phyloP scores from a whole-genome alignment of 176 grass and related monocot species.

The Miscanthus lutarioriparius region DNA sequence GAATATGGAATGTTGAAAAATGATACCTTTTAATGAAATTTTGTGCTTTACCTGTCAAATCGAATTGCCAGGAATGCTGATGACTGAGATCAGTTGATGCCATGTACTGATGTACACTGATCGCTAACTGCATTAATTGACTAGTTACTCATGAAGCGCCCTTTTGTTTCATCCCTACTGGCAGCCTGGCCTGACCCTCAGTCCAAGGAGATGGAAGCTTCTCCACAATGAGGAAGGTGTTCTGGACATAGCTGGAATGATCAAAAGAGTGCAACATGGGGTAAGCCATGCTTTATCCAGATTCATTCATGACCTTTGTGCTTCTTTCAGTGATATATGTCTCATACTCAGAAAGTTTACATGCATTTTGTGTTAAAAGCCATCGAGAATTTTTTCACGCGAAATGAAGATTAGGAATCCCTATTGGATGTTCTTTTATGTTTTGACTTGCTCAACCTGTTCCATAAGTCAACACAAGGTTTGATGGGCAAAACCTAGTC shows the following conservation, averaged over 20 bases:
- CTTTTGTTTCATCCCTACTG: neutral
- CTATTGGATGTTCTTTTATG: neutral
- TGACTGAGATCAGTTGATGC: neutral
- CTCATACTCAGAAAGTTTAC: neutral
- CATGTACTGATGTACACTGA: neutral
- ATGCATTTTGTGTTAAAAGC: neutral
- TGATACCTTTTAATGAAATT: neutral
- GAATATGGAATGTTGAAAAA: neutral
- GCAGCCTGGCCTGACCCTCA: constrained; percentile 84
- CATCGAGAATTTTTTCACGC: neutral
- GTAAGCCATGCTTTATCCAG: constrained; percentile 41
- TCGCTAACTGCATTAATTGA: constrained; percentile 8
- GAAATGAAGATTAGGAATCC: neutral
- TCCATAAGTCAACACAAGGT: neutral
- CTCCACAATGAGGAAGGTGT: constrained; percentile 77
- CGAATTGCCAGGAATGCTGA: constrained; percentile 1
- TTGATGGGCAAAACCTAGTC: neutral
- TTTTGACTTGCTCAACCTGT: neutral
- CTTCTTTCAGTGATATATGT: neutral
- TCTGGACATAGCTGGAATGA: constrained; percentile 67
- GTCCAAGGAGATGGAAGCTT: constrained; percentile 81
- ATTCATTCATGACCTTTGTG: neutral
- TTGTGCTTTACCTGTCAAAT: neutral
- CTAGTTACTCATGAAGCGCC: neutral
- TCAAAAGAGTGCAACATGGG: constrained; percentile 82